Conservation (phyloP, 768 basidiomycete genomes). For the Amanita rubescens region DNA sequence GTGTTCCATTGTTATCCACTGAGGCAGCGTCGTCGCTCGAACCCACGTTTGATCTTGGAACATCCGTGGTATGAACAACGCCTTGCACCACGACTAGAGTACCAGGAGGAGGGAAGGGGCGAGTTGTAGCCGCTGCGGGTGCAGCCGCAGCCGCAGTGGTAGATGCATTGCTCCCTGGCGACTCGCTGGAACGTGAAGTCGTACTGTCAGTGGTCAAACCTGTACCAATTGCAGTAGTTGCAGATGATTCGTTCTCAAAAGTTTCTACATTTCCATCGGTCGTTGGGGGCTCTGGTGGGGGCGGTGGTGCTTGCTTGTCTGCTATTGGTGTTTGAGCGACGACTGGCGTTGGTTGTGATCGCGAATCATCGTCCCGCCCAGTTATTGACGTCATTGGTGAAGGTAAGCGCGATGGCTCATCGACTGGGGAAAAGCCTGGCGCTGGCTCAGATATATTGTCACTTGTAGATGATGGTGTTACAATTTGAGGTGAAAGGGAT, state of each 20-base stretch:
- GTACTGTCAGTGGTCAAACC: neutral
- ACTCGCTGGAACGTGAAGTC: neutral
- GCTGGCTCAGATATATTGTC: neutral
- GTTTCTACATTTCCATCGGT: neutral
- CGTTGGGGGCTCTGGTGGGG: conserved; percentile 1
- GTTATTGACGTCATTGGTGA: neutral
- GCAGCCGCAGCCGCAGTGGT: conserved; percentile 3
- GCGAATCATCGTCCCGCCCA: neutral
- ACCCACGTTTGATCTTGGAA: conserved; percentile 25
- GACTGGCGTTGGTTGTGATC: neutral
- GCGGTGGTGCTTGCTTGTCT: neutral
- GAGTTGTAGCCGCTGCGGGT: conserved; percentile 10
- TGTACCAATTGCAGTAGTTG: neutral
- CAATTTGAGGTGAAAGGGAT: neutral
- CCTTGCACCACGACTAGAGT: conserved; percentile 81
- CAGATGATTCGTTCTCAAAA: neutral
- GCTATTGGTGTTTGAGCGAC: conserved; percentile 6
- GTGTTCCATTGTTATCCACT: conserved; percentile 5
- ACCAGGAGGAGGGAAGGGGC: conserved; percentile 64
- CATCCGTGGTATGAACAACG: conserved; percentile 73
- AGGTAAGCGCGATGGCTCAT: neutral
- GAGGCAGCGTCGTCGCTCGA: neutral
- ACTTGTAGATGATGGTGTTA: neutral
- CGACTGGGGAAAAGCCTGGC: neutral
- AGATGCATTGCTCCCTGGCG: neutral